Base-by-base conservation (phyloP, 225 moss, liverwort and hornwort species). In the Lunularia cruciata region DNA sequence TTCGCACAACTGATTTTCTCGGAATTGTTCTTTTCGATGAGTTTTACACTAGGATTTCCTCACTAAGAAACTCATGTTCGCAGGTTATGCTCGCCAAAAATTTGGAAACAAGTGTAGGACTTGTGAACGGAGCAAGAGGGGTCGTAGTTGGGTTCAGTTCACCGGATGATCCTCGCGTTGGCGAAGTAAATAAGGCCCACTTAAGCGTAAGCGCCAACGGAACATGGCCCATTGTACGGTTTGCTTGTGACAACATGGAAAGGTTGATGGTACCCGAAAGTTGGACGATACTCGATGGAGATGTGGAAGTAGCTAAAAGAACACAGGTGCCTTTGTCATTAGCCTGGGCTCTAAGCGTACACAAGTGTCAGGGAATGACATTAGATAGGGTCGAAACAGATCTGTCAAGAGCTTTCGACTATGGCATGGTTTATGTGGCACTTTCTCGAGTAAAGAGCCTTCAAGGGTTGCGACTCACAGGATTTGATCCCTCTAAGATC, bases 311-410 rank as follows among this genome's bases (percentile, higher is more conserved):
- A 60, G 95, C 90, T 39, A 83, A 77, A 69, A 85, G 95, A 72
- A 81, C 80, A 51, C 95, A 95, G 79, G 79, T 95, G 57, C 95
- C 95, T 15, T 49, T 95, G 48, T 57, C 81, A 58, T 69, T 92
- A 76, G 95, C 92, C 48, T 95, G 95, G 95, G 95, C 95, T 28
- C 78, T 95, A 8, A 95, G 92, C 64, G 88, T 95, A 35, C 92
- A 92, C 76, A 95, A 95, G 81, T 95, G 95, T 69, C 95, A 95
- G 73, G 95, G 95, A 30, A 92, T 88, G 95, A 94, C 94, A 33
- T 77, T 94, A 46, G 94, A 94, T 77, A 84, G 84, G 58, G 94
- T 91, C 62, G 94, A 92, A 72, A 92, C 92, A 55, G 85, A 95
- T 80, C 87, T 95, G 20, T 87, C 90, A 15, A 84, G 74, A 72